A percentile compares a stretch with the other conserved stretches of the same genome.
phyloP scores from a whole-genome alignment of 805 yeast genomes.

The Vanderwaltozyma verrucispora region DNA sequence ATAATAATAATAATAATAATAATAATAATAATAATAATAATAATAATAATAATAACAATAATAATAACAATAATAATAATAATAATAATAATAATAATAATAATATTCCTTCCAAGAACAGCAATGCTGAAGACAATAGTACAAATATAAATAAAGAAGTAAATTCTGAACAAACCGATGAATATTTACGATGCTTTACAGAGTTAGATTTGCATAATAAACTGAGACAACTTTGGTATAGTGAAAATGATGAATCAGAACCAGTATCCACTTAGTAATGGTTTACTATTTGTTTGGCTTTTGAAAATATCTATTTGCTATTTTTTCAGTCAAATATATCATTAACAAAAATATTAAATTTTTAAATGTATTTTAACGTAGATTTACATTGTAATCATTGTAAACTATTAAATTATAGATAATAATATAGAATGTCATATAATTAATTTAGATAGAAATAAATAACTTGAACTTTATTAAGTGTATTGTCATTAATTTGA shows the following conservation, averaged over 20 bases:
- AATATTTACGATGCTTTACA: conserved; percentile 11
- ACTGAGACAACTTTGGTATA: conserved; percentile 1
- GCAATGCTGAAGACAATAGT: not conserved
- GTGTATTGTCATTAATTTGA: not conserved
- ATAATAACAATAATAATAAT: not conserved
- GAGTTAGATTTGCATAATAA: conserved; percentile 12
- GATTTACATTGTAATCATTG: too few relatives aligned
- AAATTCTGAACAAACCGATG: conserved; percentile 11
- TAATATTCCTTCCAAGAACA: not conserved
- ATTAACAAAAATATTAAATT: too few relatives aligned
- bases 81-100: conserved; percentile 1
- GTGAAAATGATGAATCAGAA: not conserved
- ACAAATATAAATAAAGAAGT: conserved; percentile 7
- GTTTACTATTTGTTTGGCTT: too few relatives aligned
- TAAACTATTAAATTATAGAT: too few relatives aligned
- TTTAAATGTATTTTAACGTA: too few relatives aligned
- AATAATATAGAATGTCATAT: too few relatives aligned
- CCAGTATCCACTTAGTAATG: too few relatives aligned
- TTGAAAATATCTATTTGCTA: not conserved
- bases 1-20: not conserved
- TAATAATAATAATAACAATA: not conserved
- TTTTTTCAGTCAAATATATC: too few relatives aligned
- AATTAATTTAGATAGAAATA: not conserved
- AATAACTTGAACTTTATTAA: not conserved
- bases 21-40: not conserved